These are phyloP conservation scores for Mytilinidion resinicola DNA, from an alignment of 495 filamentous ascomycete genomes.

Conservation along the genomic window DNA sequence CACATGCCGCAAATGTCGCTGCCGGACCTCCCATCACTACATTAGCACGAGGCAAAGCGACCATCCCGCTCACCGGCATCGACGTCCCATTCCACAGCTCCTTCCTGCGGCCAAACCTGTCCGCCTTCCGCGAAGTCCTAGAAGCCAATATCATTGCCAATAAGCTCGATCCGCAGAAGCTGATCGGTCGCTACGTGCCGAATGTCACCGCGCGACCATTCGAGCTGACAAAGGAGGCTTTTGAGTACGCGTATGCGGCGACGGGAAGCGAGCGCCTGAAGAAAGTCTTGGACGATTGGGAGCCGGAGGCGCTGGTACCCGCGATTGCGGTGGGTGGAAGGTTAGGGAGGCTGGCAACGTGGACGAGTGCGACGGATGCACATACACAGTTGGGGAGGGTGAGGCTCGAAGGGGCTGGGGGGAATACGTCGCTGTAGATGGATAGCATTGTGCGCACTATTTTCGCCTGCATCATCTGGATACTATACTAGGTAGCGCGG, in stretches of 20 bases:
- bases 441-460: too few relatives aligned
- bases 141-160: slow-evolving; percentile 12
- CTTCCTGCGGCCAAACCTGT: slow-evolving; percentile 32
- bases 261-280: slow-evolving; percentile 11
- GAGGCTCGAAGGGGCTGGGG: too few relatives aligned
- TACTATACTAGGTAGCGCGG: too few relatives aligned
- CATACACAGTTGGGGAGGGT: too few relatives aligned
- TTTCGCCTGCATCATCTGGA: too few relatives aligned
- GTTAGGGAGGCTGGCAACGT: too few relatives aligned
- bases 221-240: slow-evolving; percentile 8
- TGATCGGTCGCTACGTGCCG: slow-evolving; percentile 37
- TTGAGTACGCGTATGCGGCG: slow-evolving; percentile 11
- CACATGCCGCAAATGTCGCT: slow-evolving; percentile 1
- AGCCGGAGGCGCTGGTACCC: too few relatives aligned
- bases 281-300: slow-evolving; percentile 6
- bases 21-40: not conserved
- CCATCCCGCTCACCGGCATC: slow-evolving; percentile 39
- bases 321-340: too few relatives aligned
- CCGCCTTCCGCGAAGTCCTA: slow-evolving; percentile 32
- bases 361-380: too few relatives aligned
- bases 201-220: slow-evolving; percentile 39
- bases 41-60: slow-evolving; percentile 26
- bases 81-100: slow-evolving; percentile 43
- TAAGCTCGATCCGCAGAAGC: slow-evolving; percentile 26
- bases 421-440: too few relatives aligned